Base-by-base conservation (phyloP, 108 stramenopile species). In the Cyclotella choctawhatcheeana region DNA sequence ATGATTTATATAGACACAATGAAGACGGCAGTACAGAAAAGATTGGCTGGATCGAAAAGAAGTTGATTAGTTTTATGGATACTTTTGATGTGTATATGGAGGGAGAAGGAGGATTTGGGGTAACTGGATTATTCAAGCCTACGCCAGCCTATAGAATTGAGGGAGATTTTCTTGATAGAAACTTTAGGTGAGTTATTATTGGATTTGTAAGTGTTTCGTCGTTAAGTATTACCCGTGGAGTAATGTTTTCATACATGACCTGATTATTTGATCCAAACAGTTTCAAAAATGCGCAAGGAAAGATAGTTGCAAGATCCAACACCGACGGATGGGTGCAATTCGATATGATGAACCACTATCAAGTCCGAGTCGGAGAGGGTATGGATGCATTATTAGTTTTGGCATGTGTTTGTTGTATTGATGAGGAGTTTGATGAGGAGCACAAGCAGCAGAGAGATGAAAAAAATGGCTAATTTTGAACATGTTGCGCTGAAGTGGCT, bases 391-490 rank as follows among this genome's bases (percentile, higher is more conserved):
- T 83, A 13, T 60, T 92, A 20, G 91, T 92, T 5, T 51, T 92
- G 31, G 88, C 91, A 20, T 92, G 91, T 79, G 76, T 79, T 8
- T 92, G 91, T 67, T 88, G 88, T 27, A 89, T 92, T 60, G 91
- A 92, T 76, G 91, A 92, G 74, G 90, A 92, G 71, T 89, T 89
- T 64, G 91, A 92, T 59, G 88, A 92, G 53, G 88, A 89, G 44
- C 91, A 92, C 51, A 80, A 84, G 34, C 77, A 84, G 64, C 66
- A 61, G 53, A 84, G 48, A 63, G 52, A 77, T 27, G 74, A 84
- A 32, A 72, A 52, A 48, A 20, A 58, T n/a, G n/a, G n/a, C n/a
- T n/a, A n/a, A n/a, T n/a, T n/a, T n/a, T n/a, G n/a, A n/a, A n/a
- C n/a, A n/a, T n/a, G n/a, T n/a, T n/a, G n/a, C n/a, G n/a, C n/a